A percentile compares a stretch with the other conserved stretches of the same genome.
Conservation (phyloP, 179 eudicot genomes). For the Beta macrorhiza region DNA sequence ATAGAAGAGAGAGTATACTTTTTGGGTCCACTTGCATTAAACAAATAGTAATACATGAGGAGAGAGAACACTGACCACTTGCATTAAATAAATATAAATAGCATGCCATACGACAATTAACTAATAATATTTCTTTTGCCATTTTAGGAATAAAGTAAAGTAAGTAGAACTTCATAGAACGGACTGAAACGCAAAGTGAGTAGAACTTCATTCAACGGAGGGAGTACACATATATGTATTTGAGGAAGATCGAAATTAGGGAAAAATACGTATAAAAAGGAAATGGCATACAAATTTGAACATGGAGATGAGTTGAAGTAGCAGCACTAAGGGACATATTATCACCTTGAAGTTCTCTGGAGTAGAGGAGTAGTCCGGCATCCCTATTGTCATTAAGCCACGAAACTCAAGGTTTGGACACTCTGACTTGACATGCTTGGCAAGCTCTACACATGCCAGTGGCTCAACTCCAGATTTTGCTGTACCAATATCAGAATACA, state of each 20-base stretch:
- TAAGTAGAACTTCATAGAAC: too few species aligned
- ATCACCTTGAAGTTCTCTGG: slow-evolving; percentile 90
- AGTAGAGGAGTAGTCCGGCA: slow-evolving; percentile 90
- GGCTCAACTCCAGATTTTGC: slow-evolving; percentile 95
- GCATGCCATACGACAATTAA: too few species aligned
- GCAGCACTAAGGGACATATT: neutral
- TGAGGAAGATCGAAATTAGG: too few species aligned
- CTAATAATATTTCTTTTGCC: too few species aligned
- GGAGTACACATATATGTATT: neutral
- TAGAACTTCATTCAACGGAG: too few species aligned
- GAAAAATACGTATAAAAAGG: neutral
- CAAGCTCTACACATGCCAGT: slow-evolving; percentile 72
- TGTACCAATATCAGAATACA: slow-evolving; percentile 38
- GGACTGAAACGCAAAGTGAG: too few species aligned
- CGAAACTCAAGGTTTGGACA: slow-evolving; percentile 79
- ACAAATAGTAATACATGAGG: too few species aligned
- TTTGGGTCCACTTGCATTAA: too few species aligned
- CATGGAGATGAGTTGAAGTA: neutral
- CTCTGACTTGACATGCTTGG: slow-evolving; percentile 61
- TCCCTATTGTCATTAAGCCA: slow-evolving; percentile 96
- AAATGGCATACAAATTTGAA: neutral
- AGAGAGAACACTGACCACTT: too few species aligned
- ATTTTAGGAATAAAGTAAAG: too few species aligned
- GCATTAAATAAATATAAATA: too few species aligned
- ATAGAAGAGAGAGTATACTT: too few species aligned